phyloP scores from a whole-genome alignment of 352 stramenopile genomes.

The Saprolegnia diclina region DNA sequence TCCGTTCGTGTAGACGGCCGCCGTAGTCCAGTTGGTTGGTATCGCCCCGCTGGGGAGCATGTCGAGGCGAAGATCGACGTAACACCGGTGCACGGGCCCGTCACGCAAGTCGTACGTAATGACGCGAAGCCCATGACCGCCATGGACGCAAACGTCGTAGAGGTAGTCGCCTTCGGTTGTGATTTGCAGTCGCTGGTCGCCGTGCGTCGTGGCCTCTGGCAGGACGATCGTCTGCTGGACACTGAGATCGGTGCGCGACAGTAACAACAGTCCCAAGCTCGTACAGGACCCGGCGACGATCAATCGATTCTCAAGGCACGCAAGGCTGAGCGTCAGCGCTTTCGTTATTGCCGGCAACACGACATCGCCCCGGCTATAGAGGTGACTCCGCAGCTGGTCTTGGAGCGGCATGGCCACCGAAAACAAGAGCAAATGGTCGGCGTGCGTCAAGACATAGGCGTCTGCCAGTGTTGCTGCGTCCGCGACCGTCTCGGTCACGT shows the following conservation, averaged over 20 bases:
- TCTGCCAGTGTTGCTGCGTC: neutral
- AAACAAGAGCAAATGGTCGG: slow-evolving; percentile 6
- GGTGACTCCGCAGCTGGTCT: neutral
- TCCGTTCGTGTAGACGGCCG: slow-evolving; percentile 18
- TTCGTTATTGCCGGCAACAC: neutral
- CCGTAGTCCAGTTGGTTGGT: neutral
- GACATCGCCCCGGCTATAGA: slow-evolving; percentile 3
- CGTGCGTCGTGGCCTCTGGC: neutral
- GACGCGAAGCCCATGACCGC: neutral
- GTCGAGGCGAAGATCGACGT: neutral
- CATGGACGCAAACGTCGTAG: slow-evolving; percentile 6
- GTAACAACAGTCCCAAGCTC: neutral
- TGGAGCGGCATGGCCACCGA: neutral
- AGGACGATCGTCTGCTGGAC: neutral
- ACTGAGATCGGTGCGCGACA: neutral
- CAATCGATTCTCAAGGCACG: neutral
- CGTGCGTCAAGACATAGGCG: neutral
- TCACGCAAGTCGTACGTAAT: neutral
- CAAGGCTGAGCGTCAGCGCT: neutral
- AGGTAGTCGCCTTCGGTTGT: slow-evolving; percentile 24
- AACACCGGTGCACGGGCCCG: neutral
- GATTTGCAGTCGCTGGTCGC: neutral
- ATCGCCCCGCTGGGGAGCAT: neutral
- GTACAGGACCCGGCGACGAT: neutral
- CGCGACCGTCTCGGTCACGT: slow-evolving; percentile 1